phyloP scores from a whole-genome alignment of 495 filamentous ascomycete genomes.

The Chaetomium fimeti region DNA sequence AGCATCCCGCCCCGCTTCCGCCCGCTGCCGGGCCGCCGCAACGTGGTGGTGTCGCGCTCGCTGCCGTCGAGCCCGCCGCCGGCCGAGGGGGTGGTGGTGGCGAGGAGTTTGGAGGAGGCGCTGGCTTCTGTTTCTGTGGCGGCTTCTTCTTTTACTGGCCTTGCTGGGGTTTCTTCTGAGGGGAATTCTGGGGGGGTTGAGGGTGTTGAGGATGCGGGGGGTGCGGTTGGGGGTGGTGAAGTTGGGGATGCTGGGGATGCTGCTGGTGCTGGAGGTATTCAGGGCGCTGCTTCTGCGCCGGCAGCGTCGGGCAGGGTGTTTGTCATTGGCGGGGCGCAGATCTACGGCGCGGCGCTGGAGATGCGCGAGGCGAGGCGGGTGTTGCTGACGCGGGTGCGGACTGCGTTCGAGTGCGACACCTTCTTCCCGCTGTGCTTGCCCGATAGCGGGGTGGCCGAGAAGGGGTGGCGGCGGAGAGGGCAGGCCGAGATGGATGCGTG shows the following conservation, averaged over 20 bases:
- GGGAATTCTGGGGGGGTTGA: constrained; percentile 14
- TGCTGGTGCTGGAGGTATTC: constrained; percentile 50
- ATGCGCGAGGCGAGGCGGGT: constrained; percentile 51
- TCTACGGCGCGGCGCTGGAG: constrained; percentile 69
- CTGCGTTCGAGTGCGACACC: constrained; percentile 82
- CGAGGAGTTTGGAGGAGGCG: constrained; percentile 57
- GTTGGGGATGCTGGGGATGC: constrained; percentile 13
- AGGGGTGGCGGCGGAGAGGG: constrained; percentile 51
- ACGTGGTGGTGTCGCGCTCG: constrained; percentile 70
- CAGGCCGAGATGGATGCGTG: constrained; percentile 46
- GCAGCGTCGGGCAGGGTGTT: constrained; percentile 57
- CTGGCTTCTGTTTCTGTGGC: constrained; percentile 29
- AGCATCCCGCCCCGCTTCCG: constrained; percentile 72
- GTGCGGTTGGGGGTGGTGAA: constrained; percentile 45
- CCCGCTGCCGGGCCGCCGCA: constrained; percentile 75
- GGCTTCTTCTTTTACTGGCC: no score
- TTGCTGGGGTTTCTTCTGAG: no score
- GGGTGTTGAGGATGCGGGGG: constrained; percentile 46
- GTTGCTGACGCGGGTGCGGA: constrained; percentile 61
- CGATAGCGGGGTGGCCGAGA: constrained; percentile 46
- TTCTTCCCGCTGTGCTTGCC: constrained; percentile 69
- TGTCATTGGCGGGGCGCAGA: constrained; percentile 85
- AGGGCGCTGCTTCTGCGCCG: constrained; percentile 47
- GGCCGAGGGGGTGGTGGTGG: constrained; percentile 29
- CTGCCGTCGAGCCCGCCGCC: neutral